Percentiles rank a stretch among this genome's conserved stretches.
phyloP scores from a whole-genome alignment of 2,329 filamentous ascomycete species.

The Pseudogymnoascus sp. region DNA sequence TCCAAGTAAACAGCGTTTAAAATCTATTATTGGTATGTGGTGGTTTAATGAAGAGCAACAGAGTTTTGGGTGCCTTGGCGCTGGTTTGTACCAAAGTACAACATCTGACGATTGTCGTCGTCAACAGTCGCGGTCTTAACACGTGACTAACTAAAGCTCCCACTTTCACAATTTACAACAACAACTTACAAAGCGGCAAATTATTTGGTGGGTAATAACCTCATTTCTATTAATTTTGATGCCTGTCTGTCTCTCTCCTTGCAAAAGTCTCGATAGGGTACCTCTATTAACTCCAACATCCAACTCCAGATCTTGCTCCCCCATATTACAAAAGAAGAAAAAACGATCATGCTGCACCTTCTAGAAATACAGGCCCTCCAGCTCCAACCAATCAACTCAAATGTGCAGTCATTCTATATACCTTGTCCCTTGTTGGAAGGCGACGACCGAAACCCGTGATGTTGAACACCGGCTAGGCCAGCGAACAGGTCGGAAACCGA shows the following conservation, averaged over 20 bases:
- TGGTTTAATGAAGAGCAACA: neutral
- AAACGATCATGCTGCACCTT: neutral
- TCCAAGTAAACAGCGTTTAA: neutral
- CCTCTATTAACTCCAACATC: neutral
- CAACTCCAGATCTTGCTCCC: neutral
- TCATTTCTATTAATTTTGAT: neutral
- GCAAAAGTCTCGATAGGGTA: neutral
- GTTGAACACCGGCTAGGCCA: neutral
- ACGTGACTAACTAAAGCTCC: neutral
- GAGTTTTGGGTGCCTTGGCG: slow-evolving; percentile 2
- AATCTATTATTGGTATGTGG: neutral
- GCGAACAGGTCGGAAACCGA: neutral
- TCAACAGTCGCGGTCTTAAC: neutral
- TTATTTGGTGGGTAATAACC: neutral
- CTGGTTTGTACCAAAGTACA: neutral
- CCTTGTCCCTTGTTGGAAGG: neutral
- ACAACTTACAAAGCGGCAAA: neutral
- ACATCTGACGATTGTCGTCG: neutral
- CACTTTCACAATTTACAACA: neutral
- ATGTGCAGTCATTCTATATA: neutral
- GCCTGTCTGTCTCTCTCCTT: neutral
- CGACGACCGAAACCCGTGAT: neutral
- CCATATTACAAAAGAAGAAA: neutral
- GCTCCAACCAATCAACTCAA: neutral
- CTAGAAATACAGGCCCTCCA: neutral